A percentile compares a stretch with the other conserved stretches of the same genome.
Evolutionary conservation across 179 eudicot genomes (phyloP).

Genomic region (Gypsophila paniculata): DNA sequence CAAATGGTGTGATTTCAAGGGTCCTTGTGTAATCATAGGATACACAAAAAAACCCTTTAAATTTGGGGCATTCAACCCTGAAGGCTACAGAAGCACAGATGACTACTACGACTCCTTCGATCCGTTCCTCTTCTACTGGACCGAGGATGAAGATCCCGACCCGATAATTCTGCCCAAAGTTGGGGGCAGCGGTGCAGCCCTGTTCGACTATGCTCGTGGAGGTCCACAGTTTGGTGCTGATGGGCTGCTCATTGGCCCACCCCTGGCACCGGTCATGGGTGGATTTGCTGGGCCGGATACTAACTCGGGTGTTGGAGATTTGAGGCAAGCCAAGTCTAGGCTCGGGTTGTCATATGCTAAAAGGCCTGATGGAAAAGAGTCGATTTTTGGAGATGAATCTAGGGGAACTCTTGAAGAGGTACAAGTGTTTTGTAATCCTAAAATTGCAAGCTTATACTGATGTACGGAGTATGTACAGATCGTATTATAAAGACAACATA

Average conservation of each 20-base stretch:
- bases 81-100: conserved; percentile 87
- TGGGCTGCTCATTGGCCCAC: conserved; percentile 77
- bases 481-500: not conserved
- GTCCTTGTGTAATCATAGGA: conserved; percentile 84
- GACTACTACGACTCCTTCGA: conserved; percentile 84
- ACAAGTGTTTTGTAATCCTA: conserved; percentile 76
- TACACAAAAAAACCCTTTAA: conserved; percentile 63
- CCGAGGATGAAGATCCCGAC: conserved; percentile 19
- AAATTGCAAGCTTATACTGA: conserved; percentile 70
- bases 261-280: conserved; percentile 87
- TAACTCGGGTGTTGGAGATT: conserved; percentile 71
- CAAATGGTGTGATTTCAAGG: conserved; percentile 74
- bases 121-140: conserved; percentile 64
- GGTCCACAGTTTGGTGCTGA: conserved; percentile 87
- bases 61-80: conserved; percentile 89
- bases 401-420: conserved; percentile 57
- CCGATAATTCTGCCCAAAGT: conserved; percentile 62
- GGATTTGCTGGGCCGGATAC: conserved; percentile 90
- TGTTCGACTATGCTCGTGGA: conserved; percentile 82
- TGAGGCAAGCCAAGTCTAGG: conserved; percentile 87
- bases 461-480: conserved; percentile 7
- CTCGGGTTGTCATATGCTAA: conserved; percentile 81
- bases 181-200: conserved; percentile 90
- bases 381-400: conserved; percentile 67
- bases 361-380: conserved; percentile 76